phyloP scores from a whole-genome alignment of 176 grass and related monocot genomes.

The Aegilops speltoides region DNA sequence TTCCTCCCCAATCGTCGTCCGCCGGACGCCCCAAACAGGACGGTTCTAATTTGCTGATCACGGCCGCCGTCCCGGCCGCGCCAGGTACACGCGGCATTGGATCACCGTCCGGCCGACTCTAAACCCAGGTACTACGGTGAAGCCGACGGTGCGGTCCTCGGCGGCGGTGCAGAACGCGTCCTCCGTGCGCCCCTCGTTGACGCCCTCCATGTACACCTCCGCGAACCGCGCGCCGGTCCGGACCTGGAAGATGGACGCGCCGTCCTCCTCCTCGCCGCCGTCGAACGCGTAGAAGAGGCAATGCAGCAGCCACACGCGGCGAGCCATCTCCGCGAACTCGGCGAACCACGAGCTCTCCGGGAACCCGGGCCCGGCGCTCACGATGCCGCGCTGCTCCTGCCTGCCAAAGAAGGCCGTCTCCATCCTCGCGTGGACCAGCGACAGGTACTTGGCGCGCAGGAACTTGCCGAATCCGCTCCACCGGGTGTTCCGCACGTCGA shows the following conservation, averaged over 20 bases:
- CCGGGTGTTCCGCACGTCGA: conserved; percentile 47
- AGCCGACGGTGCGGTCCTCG: conserved; percentile 50
- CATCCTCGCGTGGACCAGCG: conserved; percentile 90
- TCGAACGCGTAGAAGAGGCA: conserved; percentile 92
- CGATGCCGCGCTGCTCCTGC: conserved; percentile 81
- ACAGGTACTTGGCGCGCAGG: conserved; percentile 74
- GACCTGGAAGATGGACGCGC: conserved; percentile 73
- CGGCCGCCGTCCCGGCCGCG: conserved; percentile 31
- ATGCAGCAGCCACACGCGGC: conserved; percentile 86
- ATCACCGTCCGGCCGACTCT: conserved; percentile 73
- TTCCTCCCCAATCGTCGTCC: conserved; percentile 31
- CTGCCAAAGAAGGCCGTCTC: conserved; percentile 88
- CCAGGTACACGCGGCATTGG: conserved; percentile 81
- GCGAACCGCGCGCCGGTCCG: conserved; percentile 56
- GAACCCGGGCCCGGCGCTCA: conserved; percentile 67
- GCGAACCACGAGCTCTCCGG: conserved; percentile 82
- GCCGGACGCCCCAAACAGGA: conserved; percentile 14
- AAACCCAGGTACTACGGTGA: conserved; percentile 90
- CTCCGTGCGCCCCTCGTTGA: conserved; percentile 43
- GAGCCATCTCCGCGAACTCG: conserved; percentile 79
- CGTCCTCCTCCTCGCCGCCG: conserved; percentile 45
- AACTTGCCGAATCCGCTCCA: conserved; percentile 72
- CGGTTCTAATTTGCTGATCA: not conserved
- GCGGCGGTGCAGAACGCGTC: conserved; percentile 18
- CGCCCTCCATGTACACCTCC: conserved; percentile 95